Evolutionary conservation across 2,329 filamentous ascomycete species (phyloP).

Genomic region (Lasiodiplodia sp.): DNA sequence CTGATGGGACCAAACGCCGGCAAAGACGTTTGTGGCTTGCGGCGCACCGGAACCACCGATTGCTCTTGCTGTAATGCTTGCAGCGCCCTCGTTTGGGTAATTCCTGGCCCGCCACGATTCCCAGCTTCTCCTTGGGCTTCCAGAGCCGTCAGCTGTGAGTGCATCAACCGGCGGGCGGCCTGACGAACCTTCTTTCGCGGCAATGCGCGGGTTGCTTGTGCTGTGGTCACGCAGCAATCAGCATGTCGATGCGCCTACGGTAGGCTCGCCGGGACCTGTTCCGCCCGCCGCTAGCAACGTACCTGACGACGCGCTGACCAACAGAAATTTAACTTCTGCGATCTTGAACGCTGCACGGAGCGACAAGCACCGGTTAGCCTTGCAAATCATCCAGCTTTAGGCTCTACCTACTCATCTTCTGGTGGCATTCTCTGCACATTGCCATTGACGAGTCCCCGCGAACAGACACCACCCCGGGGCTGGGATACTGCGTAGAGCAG

Average conservation of each 20-base stretch:
- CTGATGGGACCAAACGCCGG: slow-evolving; percentile 1
- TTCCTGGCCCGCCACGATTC: slow-evolving; percentile 62
- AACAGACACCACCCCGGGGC: slow-evolving; percentile 72
- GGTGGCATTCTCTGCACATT: slow-evolving; percentile 80
- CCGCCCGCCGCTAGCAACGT: slow-evolving; percentile 32
- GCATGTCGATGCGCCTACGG: slow-evolving; percentile 13
- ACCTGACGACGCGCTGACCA: slow-evolving; percentile 63
- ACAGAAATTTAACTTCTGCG: slow-evolving; percentile 78
- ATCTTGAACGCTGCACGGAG: slow-evolving; percentile 68
- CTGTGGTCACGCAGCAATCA: slow-evolving; percentile 30
- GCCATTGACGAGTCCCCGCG: slow-evolving; percentile 76
- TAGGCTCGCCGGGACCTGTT: slow-evolving; percentile 25
- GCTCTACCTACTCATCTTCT: slow-evolving; percentile 68
- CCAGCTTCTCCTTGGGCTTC: slow-evolving; percentile 54
- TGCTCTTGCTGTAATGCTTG: slow-evolving; percentile 61
- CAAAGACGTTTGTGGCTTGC: slow-evolving; percentile 15
- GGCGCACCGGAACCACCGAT: slow-evolving; percentile 62
- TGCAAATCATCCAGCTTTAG: not conserved
- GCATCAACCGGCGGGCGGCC: slow-evolving; percentile 8
- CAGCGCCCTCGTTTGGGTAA: slow-evolving; percentile 62
- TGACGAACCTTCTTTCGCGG: slow-evolving; percentile 30
- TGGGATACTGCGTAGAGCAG: slow-evolving; percentile 73
- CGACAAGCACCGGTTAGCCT: slow-evolving; percentile 16
- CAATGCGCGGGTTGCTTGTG: slow-evolving; percentile 32
- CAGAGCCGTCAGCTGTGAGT: slow-evolving; percentile 4